These are phyloP conservation scores for Peniophora sp. DNA, from an alignment of 1,284 basidiomycete species.

Conservation along the genomic window DNA sequence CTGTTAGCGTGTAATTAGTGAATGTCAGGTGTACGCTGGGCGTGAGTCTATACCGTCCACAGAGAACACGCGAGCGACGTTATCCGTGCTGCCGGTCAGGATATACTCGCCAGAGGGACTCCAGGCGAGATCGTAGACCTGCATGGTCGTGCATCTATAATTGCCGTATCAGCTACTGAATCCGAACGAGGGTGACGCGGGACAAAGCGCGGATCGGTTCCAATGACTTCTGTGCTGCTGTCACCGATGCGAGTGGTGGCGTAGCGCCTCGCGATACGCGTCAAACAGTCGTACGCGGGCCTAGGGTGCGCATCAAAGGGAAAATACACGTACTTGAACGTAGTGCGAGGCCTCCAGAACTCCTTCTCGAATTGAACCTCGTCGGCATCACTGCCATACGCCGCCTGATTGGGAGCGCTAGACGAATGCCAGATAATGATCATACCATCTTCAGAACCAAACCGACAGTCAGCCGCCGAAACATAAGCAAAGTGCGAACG, in stretches of 20 bases:
- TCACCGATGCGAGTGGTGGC: too few relatives aligned
- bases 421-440: conserved; percentile 93
- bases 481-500: conserved; percentile 5
- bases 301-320: not conserved
- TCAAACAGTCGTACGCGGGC: too few relatives aligned
- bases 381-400: conserved; percentile 76
- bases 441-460: conserved; percentile 72
- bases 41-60: conserved; percentile 9
- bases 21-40: too few relatives aligned
- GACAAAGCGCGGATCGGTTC: too few relatives aligned
- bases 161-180: too few relatives aligned
- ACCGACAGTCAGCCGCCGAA: conserved; percentile 8
- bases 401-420: conserved; percentile 58
- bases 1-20: conserved; percentile 24
- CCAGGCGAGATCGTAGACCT: conserved; percentile 98
- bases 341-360: conserved; percentile 88
- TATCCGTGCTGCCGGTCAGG: conserved; percentile 93
- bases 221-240: too few relatives aligned
- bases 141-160: conserved; percentile 74
- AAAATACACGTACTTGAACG: conserved; percentile 58
- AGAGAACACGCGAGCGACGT: conserved; percentile 83
- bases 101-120: conserved; percentile 92
- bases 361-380: conserved; percentile 90
- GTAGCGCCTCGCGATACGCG: too few relatives aligned
- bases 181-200: not conserved